A percentile compares a stretch with the other conserved stretches of the same genome.
These are phyloP conservation scores for Termitomyces sp. DNA, from an alignment of 768 basidiomycete genomes.

Conservation along the genomic window DNA sequence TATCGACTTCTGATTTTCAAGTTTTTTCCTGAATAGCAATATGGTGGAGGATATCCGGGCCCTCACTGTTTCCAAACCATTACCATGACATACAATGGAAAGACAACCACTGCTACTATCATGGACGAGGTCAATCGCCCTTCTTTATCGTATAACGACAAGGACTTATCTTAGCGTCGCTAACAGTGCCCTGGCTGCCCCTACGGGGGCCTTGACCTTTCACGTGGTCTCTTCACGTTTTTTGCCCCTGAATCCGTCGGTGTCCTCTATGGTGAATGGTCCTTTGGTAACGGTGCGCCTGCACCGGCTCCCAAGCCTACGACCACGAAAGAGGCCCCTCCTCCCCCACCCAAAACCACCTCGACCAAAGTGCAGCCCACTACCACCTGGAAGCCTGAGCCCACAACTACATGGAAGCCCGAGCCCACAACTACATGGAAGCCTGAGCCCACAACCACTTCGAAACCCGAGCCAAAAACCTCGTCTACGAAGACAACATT, in stretches of 20 bases:
- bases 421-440: constrained; percentile 16
- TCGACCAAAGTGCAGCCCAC: constrained; percentile 6
- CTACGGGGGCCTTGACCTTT: constrained; percentile 54
- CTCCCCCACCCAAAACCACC: constrained; percentile 8
- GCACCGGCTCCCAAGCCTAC: constrained; percentile 16
- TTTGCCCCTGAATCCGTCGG: constrained; percentile 41
- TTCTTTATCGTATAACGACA: neutral
- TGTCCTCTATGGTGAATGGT: constrained; percentile 48
- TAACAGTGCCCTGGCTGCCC: constrained; percentile 61
- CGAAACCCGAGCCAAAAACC: constrained; percentile 15
- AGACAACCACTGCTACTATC: constrained; percentile 51
- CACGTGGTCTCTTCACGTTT: constrained; percentile 47
- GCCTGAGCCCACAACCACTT: constrained; percentile 9
- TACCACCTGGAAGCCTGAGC: constrained; percentile 13
- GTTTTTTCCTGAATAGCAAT: constrained; percentile 33
- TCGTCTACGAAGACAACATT: neutral
- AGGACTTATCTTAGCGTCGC: constrained; percentile 1
- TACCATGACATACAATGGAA: constrained; percentile 57
- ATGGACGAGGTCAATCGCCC: constrained; percentile 48
- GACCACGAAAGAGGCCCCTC: constrained; percentile 17
- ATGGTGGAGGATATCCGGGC: constrained; percentile 56
- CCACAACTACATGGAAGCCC: constrained; percentile 13
- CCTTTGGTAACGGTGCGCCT: constrained; percentile 26
- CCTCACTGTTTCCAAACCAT: constrained; percentile 59
- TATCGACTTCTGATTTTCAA: neutral